These are phyloP conservation scores for Lunularia cruciata DNA, from an alignment of 225 moss, liverwort and hornwort genomes.

Conservation along the genomic window DNA sequence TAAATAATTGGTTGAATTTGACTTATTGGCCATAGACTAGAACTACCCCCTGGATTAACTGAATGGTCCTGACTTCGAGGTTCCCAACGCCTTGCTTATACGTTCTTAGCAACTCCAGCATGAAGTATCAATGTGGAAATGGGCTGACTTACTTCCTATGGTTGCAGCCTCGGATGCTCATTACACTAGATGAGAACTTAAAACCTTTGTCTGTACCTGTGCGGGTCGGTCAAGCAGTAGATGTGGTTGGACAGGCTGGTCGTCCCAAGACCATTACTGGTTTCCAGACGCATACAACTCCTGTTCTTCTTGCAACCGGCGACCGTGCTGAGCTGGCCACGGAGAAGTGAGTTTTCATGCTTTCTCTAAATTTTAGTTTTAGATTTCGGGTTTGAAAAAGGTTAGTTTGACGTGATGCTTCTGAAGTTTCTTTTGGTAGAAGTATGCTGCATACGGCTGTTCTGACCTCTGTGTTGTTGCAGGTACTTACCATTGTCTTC, in stretches of 20 bases:
- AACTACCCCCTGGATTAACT: no score
- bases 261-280: slow-evolving; percentile 99
- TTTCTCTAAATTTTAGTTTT: no score
- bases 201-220: slow-evolving; percentile 96
- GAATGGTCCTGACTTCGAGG: no score
- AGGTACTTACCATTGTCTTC: slow-evolving; percentile 94
- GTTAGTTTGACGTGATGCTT: no score
- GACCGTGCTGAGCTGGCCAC: slow-evolving; percentile 98
- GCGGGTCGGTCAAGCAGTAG: slow-evolving; percentile 95
- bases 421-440: no score
- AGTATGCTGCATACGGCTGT: neutral
- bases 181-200: slow-evolving; percentile 85
- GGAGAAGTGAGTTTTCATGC: slow-evolving; percentile 57
- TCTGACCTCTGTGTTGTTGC: slow-evolving; percentile 20
- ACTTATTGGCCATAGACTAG: no score
- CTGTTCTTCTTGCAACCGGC: slow-evolving; percentile 96
- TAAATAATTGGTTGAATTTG: no score
- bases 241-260: slow-evolving; percentile 98
- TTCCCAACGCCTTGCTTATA: no score
- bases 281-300: slow-evolving; percentile 96
- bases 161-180: slow-evolving; percentile 94
- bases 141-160: neutral
- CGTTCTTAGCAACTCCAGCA: no score
- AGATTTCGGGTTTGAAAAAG: neutral
- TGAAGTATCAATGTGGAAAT: no score